Evolutionary conservation across 345 rosid species (phyloP).

Genomic region (Arabidopsis suecica): DNA sequence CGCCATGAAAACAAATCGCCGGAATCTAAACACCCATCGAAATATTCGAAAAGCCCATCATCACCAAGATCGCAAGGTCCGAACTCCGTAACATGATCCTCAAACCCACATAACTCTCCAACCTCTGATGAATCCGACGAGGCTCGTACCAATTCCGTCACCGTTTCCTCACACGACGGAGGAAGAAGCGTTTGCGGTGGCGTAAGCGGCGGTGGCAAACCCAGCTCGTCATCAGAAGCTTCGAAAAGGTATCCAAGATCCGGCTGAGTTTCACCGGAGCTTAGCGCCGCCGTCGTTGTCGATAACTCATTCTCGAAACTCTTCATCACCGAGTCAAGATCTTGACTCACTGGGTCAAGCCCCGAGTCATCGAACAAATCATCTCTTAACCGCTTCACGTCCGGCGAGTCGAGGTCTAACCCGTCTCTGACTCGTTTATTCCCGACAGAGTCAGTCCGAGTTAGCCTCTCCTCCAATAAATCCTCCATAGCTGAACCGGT

Average conservation of each 20-base stretch:
- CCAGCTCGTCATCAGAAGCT: slow-evolving; percentile 88
- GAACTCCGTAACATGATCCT: slow-evolving; percentile 49
- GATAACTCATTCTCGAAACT: slow-evolving; percentile 55
- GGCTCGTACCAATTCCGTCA: slow-evolving; percentile 37
- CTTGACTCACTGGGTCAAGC: slow-evolving; percentile 54
- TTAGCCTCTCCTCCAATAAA: slow-evolving; percentile 10
- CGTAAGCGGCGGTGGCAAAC: slow-evolving; percentile 62
- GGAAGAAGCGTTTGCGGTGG: not conserved
- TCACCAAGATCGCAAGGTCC: slow-evolving; percentile 59
- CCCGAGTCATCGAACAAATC: slow-evolving; percentile 72
- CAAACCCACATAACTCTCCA: slow-evolving; percentile 49
- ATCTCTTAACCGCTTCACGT: slow-evolving; percentile 61
- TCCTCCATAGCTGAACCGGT: slow-evolving; percentile 47
- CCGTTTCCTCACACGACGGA: slow-evolving; percentile 2
- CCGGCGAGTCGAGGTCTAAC: slow-evolving; percentile 49
- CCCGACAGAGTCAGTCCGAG: slow-evolving; percentile 32
- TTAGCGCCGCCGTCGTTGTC: slow-evolving; percentile 27
- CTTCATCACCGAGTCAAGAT: slow-evolving; percentile 70
- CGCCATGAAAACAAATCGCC: slow-evolving; percentile 56
- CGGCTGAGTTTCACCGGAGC: slow-evolving; percentile 47
- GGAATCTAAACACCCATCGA: slow-evolving; percentile 49
- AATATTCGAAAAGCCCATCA: slow-evolving; percentile 59
- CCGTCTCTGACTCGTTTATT: slow-evolving; percentile 58
- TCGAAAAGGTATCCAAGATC: slow-evolving; percentile 76
- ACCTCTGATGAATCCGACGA: slow-evolving; percentile 43